Percentiles rank a stretch among this genome's conserved stretches.
Conservation (phyloP, 768 basidiomycete species). For the Termitomyces sp. region DNA sequence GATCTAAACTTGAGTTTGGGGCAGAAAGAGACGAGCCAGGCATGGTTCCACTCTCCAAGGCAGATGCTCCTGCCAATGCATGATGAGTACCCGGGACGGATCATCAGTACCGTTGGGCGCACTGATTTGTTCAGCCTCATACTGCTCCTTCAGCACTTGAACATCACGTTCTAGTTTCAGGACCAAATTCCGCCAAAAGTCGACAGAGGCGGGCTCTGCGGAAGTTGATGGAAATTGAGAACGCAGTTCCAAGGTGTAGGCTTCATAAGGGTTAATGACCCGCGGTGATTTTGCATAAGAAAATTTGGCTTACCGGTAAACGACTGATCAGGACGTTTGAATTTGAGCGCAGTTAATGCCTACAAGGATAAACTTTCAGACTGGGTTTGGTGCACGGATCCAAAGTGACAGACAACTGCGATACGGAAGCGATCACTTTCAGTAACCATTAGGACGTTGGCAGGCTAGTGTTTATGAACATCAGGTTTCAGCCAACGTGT, state of each 20-base stretch:
- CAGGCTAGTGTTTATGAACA: too few species aligned
- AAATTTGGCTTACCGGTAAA: constrained; percentile 28
- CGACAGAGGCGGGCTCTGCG: constrained; percentile 16
- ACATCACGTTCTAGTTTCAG: constrained; percentile 36
- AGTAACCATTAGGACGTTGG: constrained; percentile 1
- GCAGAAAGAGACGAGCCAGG: constrained; percentile 5
- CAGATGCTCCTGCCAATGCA: constrained; percentile 11
- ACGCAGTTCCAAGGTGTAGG: constrained; percentile 39
- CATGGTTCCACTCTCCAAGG: constrained; percentile 19
- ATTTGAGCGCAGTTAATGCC: constrained; percentile 42
- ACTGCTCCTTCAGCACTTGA: constrained; percentile 29
- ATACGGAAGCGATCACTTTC: constrained; percentile 33
- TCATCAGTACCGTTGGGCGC: constrained; percentile 11
- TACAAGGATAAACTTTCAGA: constrained; percentile 15
- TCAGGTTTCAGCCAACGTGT: neutral
- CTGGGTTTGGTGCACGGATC: neutral
- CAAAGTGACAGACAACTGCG: constrained; percentile 29
- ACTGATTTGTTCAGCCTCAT: constrained; percentile 40
- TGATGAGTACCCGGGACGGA: constrained; percentile 2
- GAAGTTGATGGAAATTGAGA: constrained; percentile 25
- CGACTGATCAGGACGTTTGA: constrained; percentile 37
- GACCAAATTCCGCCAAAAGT: constrained; percentile 35
- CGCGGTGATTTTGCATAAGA: neutral
- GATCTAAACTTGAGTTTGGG: constrained; percentile 11
- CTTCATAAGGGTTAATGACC: constrained; percentile 19